phyloP scores from a whole-genome alignment of 352 stramenopile genomes.

The Pythium apleroticum region DNA sequence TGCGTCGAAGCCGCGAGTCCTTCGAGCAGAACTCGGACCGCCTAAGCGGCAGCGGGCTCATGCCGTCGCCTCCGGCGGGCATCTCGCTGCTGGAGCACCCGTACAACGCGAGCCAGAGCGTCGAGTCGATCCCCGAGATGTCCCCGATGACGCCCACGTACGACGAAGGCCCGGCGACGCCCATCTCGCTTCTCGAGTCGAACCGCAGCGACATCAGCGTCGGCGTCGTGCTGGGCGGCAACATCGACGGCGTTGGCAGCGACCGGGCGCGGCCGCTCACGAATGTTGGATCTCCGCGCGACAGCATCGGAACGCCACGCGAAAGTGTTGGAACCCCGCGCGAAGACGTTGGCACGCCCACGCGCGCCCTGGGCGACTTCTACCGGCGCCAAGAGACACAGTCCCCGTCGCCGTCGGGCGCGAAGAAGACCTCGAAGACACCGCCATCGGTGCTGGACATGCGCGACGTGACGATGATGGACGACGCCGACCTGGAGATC shows the following conservation, averaged over 20 bases:
- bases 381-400: no score
- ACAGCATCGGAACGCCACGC: not conserved
- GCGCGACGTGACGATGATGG: constrained; percentile 31
- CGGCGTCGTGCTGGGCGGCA: not conserved
- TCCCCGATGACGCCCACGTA: constrained; percentile 13
- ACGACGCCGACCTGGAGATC: constrained; percentile 25
- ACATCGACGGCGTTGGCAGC: not conserved
- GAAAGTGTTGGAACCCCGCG: not conserved
- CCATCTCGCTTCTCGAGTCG: constrained; percentile 11
- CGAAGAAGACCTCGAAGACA: no score
- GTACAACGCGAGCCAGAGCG: constrained; percentile 20
- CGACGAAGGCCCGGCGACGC: constrained; percentile 14
- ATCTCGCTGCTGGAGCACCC: constrained; percentile 28
- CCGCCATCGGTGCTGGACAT: constrained; percentile 25
- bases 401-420: no score
- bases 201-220: constrained; percentile 5
- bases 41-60: constrained; percentile 1
- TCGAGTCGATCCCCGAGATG: constrained; percentile 31
- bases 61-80: constrained; percentile 15
- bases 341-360: not conserved
- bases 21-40: constrained; percentile 17
- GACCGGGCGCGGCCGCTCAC: not conserved
- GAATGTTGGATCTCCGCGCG: not conserved
- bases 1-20: constrained; percentile 27
- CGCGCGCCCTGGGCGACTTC: no score